Base-by-base conservation (phyloP, 108 stramenopile genomes). In the Conticribra guillardii region DNA sequence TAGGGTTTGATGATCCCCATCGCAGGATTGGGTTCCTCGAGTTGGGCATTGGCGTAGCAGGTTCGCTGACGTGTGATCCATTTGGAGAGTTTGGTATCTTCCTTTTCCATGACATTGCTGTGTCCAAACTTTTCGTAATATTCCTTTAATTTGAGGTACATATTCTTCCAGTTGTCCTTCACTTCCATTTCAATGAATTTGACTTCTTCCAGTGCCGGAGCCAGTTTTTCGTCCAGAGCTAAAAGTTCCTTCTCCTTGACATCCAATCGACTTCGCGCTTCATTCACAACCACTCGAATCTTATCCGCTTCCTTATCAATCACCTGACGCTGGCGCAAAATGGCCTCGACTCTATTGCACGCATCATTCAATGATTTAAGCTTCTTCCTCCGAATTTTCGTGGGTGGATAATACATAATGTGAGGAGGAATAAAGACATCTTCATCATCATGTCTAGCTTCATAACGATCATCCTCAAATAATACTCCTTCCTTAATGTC, bases 81-180 rank as follows among this genome's bases (percentile, higher is more conserved):
- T 22, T 57, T 57, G 15, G 56, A 7, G 15, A 57, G 22, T 33
- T 57, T 57, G 56, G 26, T 33, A 57, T 57, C 56, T 33, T 57
- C 56, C 56, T 57, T 57, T 22, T 57, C 56, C 56, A 57, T 57
- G 16, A 57, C 26, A 22, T 57, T 57, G 56, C 56, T 17, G 31
- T 57, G 56, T 4, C 56, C 56, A 33, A 21, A 21, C 56, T 57
- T 28, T n/a, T 57, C 56, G 27, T 57, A 57, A 28, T 57, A 57
- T n/a, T 57, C 56, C 17, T 22, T 57, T 7, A 57, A 22, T 33
- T 57, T 57, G 4, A 32, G 17, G 31, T 57, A 57, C 30, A 29
- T 57, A n/a, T 4, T 33, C 56, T 57, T 57, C 56, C 56, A 57
- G 26, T 57, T 29, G 31, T 57, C 56, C 17, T 57, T 16, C 26